Evolutionary conservation across 176 grass and related monocot genomes (phyloP).

Genomic region (Luzula sylvatica): DNA sequence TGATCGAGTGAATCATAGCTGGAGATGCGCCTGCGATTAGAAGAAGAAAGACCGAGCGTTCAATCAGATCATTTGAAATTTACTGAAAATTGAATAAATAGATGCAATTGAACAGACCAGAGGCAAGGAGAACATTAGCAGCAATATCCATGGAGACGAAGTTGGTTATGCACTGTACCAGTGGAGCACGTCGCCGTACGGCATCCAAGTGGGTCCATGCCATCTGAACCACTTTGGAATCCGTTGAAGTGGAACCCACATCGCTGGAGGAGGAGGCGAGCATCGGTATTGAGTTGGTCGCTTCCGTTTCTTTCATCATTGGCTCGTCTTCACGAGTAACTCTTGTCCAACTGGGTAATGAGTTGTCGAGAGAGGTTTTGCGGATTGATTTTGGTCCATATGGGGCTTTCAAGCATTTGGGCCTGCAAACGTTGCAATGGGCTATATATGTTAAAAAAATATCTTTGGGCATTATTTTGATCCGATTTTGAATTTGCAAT

Average conservation of each 20-base stretch:
- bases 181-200: slow-evolving; percentile 41
- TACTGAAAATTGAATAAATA: no score
- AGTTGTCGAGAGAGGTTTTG: no score
- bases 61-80: no score
- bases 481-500: no score
- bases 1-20: slow-evolving; percentile 54
- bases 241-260: not conserved
- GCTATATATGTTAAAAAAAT: no score
- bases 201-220: slow-evolving; percentile 54
- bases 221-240: slow-evolving; percentile 20
- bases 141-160: slow-evolving; percentile 85
- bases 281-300: not conserved
- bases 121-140: slow-evolving; percentile 62
- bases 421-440: no score
- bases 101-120: slow-evolving; percentile 29
- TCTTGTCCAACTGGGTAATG: no score
- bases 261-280: slow-evolving; percentile 1
- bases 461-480: no score
- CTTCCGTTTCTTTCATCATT: slow-evolving; percentile 3
- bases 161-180: slow-evolving; percentile 95
- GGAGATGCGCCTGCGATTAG: no score
- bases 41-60: no score
- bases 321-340: not conserved
- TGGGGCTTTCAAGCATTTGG: no score
- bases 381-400: no score